Evolutionary conservation across 306 rosid genomes (phyloP), one percentile per base, ranked within the genome.

Genomic region (Fragaria ananassa): DNA sequence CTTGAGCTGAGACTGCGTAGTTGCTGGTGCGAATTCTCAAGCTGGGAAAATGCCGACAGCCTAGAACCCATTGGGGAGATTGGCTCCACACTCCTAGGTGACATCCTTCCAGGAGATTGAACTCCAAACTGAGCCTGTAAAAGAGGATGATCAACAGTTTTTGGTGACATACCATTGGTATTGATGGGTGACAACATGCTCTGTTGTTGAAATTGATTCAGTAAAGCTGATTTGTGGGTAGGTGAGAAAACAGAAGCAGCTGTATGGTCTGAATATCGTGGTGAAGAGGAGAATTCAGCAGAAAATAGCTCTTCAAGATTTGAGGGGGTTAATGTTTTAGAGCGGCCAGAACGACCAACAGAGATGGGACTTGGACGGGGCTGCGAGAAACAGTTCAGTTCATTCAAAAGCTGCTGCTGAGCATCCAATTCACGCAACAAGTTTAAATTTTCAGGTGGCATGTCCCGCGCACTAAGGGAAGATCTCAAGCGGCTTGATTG

Each of bases 401-500:
- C 98, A 77, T 89, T 93, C 71, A 91, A 71, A 54, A 89, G 86
- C 61, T 87, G 93, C 45, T 87, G 88, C 78, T 88, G 91, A 29
- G 87, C 86, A 74, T 91, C 91, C 70, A 86, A 87, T 62, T 91
- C 91, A 0, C 72, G 80, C 77, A 93, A 13, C 83, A 79, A 10
- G 62, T 88, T 85, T 34, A 91, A 70, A 65, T 84, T 87, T 15
- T 83, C 92, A 12, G 81, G 89, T 13, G 81, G 86, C 68, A 91
- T 86, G 74, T 93, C 97, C 15, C 97, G 85, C 14, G 98, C 98
- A 83, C 84, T 84, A n/a, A 93, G 86, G 37, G 98, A 93, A 66
- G 95, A 88, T 79, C 97, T 88, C 86, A 93, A 78, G 61, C 98
- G 97, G 46, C 98, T 93, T 58, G 95, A 88, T 79, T 93, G 98